Evolutionary conservation across 2,329 filamentous ascomycete species (phyloP), one percentile per base, ranked within the genome.

Genomic region (Ophiostoma ulmi): DNA sequence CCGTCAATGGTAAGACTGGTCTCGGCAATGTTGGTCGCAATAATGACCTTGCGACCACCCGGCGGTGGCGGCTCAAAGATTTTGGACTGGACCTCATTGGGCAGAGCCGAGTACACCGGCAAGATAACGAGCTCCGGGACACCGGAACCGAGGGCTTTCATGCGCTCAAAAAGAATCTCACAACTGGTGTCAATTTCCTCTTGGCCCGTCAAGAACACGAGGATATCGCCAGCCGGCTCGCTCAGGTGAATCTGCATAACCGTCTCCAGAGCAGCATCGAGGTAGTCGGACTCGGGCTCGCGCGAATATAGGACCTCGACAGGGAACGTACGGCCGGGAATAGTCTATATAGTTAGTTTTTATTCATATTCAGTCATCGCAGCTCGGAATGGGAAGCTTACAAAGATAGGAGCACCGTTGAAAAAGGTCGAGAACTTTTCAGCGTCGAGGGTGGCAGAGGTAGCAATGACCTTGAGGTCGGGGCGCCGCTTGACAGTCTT

Each of bases 371-470:
- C 20, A 38, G 17, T 36, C 7, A 13, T 41, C 26, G 26, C 58
- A 36, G 17, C 48, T 35, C 41, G 31, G 8, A 1, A 11, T 8
- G 10, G 26, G 39, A 3, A 48, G 70, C 73, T 14, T 71, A 74
- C 73, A 63, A 99, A 96, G 76, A 99, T 98, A 0, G 96, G 95
- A 69, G 93, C 97, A 73, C 93, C 89, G 80, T 97, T 93, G 78
- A 99, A 99, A 79, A 98, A 99, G 68, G 91, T 88, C 0, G 93
- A 97, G 79, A 99, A 99, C 78, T 98, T 98, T 78, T 98, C 95
- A 8, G 95, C 95, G 78, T 99, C 94, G 5, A 99, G 85, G 0
- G 95, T 99, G 1, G 95, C 95, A 17, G 94, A 97, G 1, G 96
- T 99, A 73, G 98, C 93, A 76, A 99, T 98, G 65, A 99, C 84